Evolutionary conservation across 2,329 filamentous ascomycete genomes (phyloP).

Genomic region (Rhexocercosporidium sp.): DNA sequence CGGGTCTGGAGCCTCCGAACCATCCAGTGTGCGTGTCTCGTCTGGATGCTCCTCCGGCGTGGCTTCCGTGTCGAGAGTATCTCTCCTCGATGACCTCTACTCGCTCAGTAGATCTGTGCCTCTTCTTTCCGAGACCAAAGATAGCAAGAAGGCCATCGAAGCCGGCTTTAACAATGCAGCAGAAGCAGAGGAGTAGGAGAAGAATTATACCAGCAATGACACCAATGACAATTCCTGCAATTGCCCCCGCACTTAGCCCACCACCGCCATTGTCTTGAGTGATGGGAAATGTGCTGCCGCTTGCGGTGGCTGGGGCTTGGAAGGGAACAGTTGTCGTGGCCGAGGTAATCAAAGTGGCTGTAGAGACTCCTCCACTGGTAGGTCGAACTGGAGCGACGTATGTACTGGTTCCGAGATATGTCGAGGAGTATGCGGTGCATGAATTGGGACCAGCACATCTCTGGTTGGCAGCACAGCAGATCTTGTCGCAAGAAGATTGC

Average conservation of each 20-base stretch:
- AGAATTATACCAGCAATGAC: slow-evolving; percentile 69
- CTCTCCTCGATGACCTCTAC: slow-evolving; percentile 69
- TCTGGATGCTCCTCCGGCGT: slow-evolving; percentile 30
- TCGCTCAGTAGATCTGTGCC: slow-evolving; percentile 50
- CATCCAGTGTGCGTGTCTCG: slow-evolving; percentile 52
- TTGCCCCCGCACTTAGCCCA: slow-evolving; percentile 71
- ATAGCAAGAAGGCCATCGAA: slow-evolving; percentile 64
- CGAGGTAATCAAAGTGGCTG: slow-evolving; percentile 60
- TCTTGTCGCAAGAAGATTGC: slow-evolving; percentile 67
- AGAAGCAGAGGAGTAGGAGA: slow-evolving; percentile 74
- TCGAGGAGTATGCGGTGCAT: slow-evolving; percentile 32
- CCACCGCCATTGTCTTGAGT: slow-evolving; percentile 27
- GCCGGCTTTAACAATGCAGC: slow-evolving; percentile 68
- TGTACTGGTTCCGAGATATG: slow-evolving; percentile 45
- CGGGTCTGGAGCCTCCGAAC: slow-evolving; percentile 57
- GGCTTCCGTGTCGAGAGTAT: slow-evolving; percentile 56
- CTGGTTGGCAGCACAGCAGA: slow-evolving; percentile 74
- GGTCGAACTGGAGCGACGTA: slow-evolving; percentile 52
- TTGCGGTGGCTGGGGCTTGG: slow-evolving; percentile 57
- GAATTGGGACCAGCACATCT: slow-evolving; percentile 56
- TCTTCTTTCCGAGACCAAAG: slow-evolving; percentile 63
- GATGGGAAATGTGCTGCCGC: slow-evolving; percentile 44
- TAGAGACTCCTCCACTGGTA: slow-evolving; percentile 55
- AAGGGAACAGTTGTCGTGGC: slow-evolving; percentile 53
- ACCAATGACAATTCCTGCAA: slow-evolving; percentile 82